Percentiles rank a stretch among this genome's conserved stretches.
Evolutionary conservation across 2,329 filamentous ascomycete species (phyloP).

Genomic region (Fusarium sp.): DNA sequence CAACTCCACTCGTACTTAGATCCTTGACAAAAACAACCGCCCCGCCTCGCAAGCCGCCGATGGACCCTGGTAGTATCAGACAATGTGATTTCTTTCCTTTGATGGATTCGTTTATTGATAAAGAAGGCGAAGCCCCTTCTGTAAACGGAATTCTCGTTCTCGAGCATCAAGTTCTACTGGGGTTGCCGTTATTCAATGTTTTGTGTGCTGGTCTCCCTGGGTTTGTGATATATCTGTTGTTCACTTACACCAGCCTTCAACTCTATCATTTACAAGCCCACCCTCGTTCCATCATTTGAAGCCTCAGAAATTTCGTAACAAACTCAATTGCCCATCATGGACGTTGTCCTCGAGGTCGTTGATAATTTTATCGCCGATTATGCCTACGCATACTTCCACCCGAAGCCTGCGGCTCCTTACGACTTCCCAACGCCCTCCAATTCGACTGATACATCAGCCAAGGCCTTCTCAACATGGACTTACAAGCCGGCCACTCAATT

Average conservation of each 20-base stretch:
- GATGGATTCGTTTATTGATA: slow-evolving; percentile 31
- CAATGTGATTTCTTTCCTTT: slow-evolving; percentile 27
- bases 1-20: slow-evolving; percentile 26
- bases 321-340: slow-evolving; percentile 71
- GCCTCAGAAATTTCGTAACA: background rate
- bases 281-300: slow-evolving; percentile 1
- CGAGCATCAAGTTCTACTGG: background rate
- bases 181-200: slow-evolving; percentile 3
- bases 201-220: background rate
- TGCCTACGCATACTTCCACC: slow-evolving; percentile 79
- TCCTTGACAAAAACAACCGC: slow-evolving; percentile 37
- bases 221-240: slow-evolving; percentile 4
- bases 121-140: slow-evolving; percentile 23
- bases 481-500: slow-evolving; percentile 81
- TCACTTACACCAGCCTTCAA: slow-evolving; percentile 26
- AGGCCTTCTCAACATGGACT: slow-evolving; percentile 71
- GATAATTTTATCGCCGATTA: slow-evolving; percentile 88
- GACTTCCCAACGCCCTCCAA: slow-evolving; percentile 66
- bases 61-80: slow-evolving; percentile 35
- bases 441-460: slow-evolving; percentile 63
- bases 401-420: slow-evolving; percentile 67
- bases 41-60: slow-evolving; percentile 42
- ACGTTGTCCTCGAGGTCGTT: slow-evolving; percentile 87
- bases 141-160: background rate
- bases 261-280: background rate